Conservation (phyloP, 257 asterid genomes). For the Solanum tacnaense region DNA sequence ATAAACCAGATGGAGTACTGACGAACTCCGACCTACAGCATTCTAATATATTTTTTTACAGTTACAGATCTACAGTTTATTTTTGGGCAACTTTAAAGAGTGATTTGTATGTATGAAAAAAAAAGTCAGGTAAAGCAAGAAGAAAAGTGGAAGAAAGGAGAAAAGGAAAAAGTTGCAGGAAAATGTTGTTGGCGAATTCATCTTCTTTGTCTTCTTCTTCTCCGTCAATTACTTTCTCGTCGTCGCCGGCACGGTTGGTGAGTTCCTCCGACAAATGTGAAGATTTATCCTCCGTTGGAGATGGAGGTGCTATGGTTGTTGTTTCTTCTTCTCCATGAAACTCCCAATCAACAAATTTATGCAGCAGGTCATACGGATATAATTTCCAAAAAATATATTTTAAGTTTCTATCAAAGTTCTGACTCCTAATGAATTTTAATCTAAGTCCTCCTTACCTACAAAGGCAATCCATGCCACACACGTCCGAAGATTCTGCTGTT, state of each 20-base stretch:
- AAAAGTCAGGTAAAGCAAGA: background rate
- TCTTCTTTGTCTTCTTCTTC: background rate
- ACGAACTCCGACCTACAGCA: background rate
- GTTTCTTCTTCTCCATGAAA: background rate
- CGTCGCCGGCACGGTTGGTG: background rate
- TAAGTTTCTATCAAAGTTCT: conserved; percentile 1
- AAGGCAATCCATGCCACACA: conserved; percentile 79
- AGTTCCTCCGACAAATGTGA: background rate
- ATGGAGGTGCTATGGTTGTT: background rate
- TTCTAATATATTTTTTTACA: background rate
- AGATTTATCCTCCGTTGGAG: background rate
- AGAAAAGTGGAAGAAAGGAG: background rate
- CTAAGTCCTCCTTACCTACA: conserved; percentile 52
- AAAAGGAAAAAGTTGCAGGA: background rate
- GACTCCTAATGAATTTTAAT: conserved; percentile 1
- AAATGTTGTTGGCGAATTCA: background rate
- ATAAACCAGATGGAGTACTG: background rate
- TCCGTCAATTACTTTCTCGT: background rate
- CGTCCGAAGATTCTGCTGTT: conserved; percentile 52
- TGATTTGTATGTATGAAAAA: background rate
- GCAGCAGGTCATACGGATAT: background rate
- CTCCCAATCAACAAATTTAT: background rate
- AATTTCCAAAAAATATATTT: background rate
- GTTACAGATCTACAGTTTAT: background rate
- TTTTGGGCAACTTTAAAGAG: background rate